Percentiles rank a stretch among this genome's conserved stretches.
These are phyloP conservation scores for Microbotryomycetes sp. DNA, from an alignment of 1,284 basidiomycete species.

Conservation along the genomic window DNA sequence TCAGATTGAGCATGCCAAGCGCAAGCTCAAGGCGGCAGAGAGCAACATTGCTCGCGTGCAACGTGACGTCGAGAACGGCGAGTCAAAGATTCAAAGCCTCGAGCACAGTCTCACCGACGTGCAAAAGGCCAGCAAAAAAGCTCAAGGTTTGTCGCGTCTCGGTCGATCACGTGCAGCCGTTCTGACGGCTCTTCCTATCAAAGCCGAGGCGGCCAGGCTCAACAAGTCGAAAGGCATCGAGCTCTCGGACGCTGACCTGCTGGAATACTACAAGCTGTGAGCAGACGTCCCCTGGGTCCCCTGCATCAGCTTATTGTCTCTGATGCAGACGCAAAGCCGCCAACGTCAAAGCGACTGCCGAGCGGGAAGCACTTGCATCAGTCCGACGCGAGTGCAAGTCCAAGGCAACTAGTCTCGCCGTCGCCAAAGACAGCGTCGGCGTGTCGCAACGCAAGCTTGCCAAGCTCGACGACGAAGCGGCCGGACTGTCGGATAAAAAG, in stretches of 20 bases:
- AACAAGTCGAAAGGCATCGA: conserved; percentile 63
- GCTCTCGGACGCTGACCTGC: conserved; percentile 72
- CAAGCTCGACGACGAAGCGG: conserved; percentile 57
- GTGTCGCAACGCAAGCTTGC: conserved; percentile 54
- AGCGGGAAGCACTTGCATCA: conserved; percentile 77
- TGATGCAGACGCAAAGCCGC: conserved; percentile 52
- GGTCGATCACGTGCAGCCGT: conserved; percentile 1
- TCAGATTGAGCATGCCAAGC: conserved; percentile 74
- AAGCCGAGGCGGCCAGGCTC: conserved; percentile 67
- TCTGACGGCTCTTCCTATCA: neutral
- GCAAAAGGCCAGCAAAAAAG: conserved; percentile 62
- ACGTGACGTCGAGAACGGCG: conserved; percentile 61
- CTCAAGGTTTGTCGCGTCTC: conserved; percentile 47
- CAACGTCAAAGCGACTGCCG: conserved; percentile 68
- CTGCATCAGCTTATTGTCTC: neutral
- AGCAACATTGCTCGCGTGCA: conserved; percentile 58
- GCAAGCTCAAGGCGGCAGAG: conserved; percentile 65
- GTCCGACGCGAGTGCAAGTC: conserved; percentile 78
- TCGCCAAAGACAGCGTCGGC: conserved; percentile 53
- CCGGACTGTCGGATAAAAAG: conserved; percentile 52
- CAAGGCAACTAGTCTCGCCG: conserved; percentile 53
- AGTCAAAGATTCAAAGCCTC: conserved; percentile 54
- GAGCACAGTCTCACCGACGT: conserved; percentile 61
- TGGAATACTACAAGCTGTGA: conserved; percentile 78
- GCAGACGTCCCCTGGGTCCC: conserved; percentile 34